A percentile compares a stretch with the other conserved stretches of the same genome.
Conservation (phyloP, 1,284 basidiomycete species). For the Exobasidium cylindrosporum region DNA sequence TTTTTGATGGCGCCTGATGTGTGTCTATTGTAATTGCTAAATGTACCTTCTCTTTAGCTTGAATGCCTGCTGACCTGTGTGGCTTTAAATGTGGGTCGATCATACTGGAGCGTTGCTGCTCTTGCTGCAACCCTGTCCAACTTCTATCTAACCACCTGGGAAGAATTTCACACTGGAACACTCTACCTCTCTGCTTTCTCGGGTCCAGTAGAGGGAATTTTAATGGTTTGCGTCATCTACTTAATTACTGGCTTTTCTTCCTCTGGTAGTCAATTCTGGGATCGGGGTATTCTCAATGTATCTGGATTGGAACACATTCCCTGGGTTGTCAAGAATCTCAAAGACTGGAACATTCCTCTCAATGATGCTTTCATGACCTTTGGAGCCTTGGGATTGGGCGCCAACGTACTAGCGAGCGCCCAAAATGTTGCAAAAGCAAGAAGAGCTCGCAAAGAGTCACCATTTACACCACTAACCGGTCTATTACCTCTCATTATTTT, state of each 20-base stretch:
- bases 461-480: slow-evolving; percentile 66
- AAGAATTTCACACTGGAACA: slow-evolving; percentile 86
- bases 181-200: slow-evolving; percentile 70
- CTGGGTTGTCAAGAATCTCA: slow-evolving; percentile 20
- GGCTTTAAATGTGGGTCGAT: slow-evolving; percentile 76
- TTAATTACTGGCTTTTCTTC: slow-evolving; percentile 63
- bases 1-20: slow-evolving; percentile 54
- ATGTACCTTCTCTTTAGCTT: slow-evolving; percentile 17
- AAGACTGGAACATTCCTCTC: slow-evolving; percentile 65
- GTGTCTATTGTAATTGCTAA: background rate
- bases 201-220: slow-evolving; percentile 92
- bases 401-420: slow-evolving; percentile 71
- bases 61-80: slow-evolving; percentile 40
- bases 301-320: slow-evolving; percentile 60
- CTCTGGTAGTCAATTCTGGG: slow-evolving; percentile 70
- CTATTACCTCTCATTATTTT: slow-evolving; percentile 77
- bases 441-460: slow-evolving; percentile 35
- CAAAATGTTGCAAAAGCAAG: slow-evolving; percentile 38
- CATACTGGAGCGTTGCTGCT: slow-evolving; percentile 91
- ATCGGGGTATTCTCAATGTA: slow-evolving; percentile 68
- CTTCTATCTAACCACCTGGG: slow-evolving; percentile 95
- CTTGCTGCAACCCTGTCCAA: slow-evolving; percentile 83
- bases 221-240: slow-evolving; percentile 79
- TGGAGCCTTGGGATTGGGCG: slow-evolving; percentile 69
- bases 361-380: slow-evolving; percentile 88